These are phyloP conservation scores for Ceratocystis cubensis DNA, from an alignment of 2,329 filamentous ascomycete genomes.

Conservation along the genomic window DNA sequence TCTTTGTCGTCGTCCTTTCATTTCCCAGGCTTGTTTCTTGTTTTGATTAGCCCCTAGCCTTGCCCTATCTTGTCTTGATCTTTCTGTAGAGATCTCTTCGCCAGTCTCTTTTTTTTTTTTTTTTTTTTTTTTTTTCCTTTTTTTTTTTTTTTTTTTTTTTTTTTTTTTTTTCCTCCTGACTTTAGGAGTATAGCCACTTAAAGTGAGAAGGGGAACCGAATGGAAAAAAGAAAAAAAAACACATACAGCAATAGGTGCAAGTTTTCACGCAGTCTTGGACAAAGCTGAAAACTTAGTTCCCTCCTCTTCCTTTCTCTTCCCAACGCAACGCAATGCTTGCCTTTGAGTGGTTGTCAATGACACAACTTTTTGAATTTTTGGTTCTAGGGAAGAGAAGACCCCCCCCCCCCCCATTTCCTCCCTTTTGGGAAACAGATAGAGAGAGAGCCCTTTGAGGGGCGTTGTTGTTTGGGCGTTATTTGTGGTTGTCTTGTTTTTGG, in stretches of 20 bases:
- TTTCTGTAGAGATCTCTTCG: neutral
- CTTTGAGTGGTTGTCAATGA: too few relatives aligned
- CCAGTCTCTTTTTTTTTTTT: neutral
- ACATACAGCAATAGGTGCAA: too few relatives aligned
- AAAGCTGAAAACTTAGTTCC: too few relatives aligned
- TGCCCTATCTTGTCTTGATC: neutral
- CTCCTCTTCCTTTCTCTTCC: neutral
- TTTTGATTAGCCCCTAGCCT: conserved; percentile 7
- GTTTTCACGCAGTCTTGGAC: too few relatives aligned
- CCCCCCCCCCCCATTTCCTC: too few relatives aligned
- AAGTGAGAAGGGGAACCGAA: too few relatives aligned
- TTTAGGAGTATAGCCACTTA: too few relatives aligned
- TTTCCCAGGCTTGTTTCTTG: neutral
- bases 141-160: neutral
- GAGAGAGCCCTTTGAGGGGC: neutral
- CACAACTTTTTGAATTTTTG: too few relatives aligned
- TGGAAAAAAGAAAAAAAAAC: too few relatives aligned
- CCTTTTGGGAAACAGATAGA: neutral
- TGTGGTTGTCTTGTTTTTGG: neutral
- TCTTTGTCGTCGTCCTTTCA: conserved; percentile 10
- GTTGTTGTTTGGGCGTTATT: neutral
- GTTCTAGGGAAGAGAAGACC: too few relatives aligned
- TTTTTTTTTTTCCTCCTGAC: neutral
- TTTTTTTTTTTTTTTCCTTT: neutral
- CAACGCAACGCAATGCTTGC: neutral